A percentile compares a stretch with the other conserved stretches of the same genome.
Evolutionary conservation across 768 basidiomycete genomes (phyloP).

Genomic region (Tulasnella sp.): DNA sequence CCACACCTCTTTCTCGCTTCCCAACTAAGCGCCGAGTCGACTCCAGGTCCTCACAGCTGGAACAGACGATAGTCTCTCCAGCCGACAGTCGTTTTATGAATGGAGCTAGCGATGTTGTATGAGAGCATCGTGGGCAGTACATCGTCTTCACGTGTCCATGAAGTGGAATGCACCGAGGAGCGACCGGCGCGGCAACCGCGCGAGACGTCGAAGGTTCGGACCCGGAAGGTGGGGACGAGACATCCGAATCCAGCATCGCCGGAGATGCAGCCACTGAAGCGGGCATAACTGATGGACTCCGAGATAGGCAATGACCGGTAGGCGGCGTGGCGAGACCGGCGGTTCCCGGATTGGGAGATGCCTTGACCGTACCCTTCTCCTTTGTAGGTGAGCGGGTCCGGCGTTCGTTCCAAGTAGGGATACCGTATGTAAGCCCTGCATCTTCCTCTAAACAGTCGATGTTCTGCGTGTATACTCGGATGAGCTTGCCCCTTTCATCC

Average conservation of each 20-base stretch:
- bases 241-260: not conserved
- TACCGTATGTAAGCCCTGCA: slow-evolving; percentile 77
- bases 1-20: slow-evolving; percentile 69
- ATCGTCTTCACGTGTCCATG: slow-evolving; percentile 75
- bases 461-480: slow-evolving; percentile 89
- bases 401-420: slow-evolving; percentile 54
- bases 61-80: slow-evolving; percentile 64
- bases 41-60: slow-evolving; percentile 62
- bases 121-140: slow-evolving; percentile 71
- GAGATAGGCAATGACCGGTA: not conserved
- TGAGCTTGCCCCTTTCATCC: slow-evolving; percentile 61
- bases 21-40: slow-evolving; percentile 58
- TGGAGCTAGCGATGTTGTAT: slow-evolving; percentile 52
- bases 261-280: not conserved
- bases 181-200: not conserved
- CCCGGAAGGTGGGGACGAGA: not conserved
- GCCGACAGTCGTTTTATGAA: slow-evolving; percentile 47
- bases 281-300: not conserved
- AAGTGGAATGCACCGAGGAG: slow-evolving; percentile 62
- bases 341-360: not conserved
- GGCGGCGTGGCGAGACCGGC: not conserved
- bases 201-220: not conserved
- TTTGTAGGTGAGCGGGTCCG: slow-evolving; percentile 36
- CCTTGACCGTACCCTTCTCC: slow-evolving; percentile 4
- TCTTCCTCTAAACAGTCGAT: slow-evolving; percentile 83